Percentiles rank a stretch among this genome's conserved stretches.
These are phyloP conservation scores for Neonectria neomacrospora DNA, from an alignment of 2,329 filamentous ascomycete genomes.

Conservation along the genomic window DNA sequence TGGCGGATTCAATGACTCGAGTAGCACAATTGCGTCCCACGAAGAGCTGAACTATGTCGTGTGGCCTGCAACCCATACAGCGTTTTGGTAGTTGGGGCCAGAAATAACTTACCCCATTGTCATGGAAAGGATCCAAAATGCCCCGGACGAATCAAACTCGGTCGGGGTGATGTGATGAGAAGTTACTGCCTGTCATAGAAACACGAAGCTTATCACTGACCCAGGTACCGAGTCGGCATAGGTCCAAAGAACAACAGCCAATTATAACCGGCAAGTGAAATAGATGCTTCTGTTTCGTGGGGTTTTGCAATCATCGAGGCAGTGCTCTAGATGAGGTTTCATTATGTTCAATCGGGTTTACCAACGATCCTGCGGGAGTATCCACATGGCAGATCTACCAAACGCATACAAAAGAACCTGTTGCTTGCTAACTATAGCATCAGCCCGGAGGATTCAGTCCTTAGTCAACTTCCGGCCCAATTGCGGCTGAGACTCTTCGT, in stretches of 20 bases:
- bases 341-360: background rate
- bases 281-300: background rate
- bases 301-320: background rate
- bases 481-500: too few species aligned
- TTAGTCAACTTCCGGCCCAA: too few species aligned
- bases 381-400: background rate
- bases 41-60: background rate
- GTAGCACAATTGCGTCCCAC: background rate
- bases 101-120: background rate
- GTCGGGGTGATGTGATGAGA: background rate
- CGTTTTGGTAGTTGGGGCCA: background rate
- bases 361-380: background rate
- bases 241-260: background rate
- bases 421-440: too few species aligned
- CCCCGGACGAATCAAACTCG: background rate
- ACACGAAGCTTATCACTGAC: background rate
- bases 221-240: too few species aligned
- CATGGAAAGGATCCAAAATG: background rate
- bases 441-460: too few species aligned
- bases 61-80: background rate
- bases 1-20: background rate
- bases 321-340: background rate
- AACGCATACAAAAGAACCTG: background rate
- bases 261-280: background rate
- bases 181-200: background rate